phyloP scores from a whole-genome alignment of 2,329 filamentous ascomycete species.

The Sphaerulina vaccinii region DNA sequence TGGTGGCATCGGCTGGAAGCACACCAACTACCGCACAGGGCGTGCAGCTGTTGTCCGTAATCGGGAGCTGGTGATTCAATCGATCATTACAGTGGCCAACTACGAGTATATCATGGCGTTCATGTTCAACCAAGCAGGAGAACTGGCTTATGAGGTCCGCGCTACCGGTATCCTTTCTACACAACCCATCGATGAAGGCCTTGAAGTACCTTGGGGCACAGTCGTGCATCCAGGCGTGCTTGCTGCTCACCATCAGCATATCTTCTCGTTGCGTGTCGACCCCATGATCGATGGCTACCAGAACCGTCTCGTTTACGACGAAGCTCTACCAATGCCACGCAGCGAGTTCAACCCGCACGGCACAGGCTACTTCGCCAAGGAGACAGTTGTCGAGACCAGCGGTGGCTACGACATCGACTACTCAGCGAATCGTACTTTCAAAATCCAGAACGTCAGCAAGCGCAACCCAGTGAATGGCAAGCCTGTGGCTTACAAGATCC shows the following conservation, averaged over 20 bases:
- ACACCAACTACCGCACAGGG: slow-evolving; percentile 65
- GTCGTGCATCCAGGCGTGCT: slow-evolving; percentile 69
- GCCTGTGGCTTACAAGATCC: slow-evolving; percentile 52
- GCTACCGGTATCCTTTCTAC: slow-evolving; percentile 70
- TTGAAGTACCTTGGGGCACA: slow-evolving; percentile 65
- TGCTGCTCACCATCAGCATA: slow-evolving; percentile 71
- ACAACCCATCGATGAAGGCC: slow-evolving; percentile 64
- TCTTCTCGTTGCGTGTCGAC: slow-evolving; percentile 59
- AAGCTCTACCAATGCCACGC: slow-evolving; percentile 59
- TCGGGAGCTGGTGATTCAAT: slow-evolving; percentile 64
- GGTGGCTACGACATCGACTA: slow-evolving; percentile 52
- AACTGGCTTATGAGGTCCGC: slow-evolving; percentile 65
- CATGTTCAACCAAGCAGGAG: slow-evolving; percentile 67
- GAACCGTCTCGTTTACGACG: slow-evolving; percentile 51
- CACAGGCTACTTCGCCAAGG: slow-evolving; percentile 48
- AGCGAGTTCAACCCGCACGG: slow-evolving; percentile 57
- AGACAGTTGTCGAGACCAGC: slow-evolving; percentile 49
- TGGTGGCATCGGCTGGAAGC: slow-evolving; percentile 67
- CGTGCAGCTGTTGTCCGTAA: slow-evolving; percentile 60
- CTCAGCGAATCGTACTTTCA: slow-evolving; percentile 48
- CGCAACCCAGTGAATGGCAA: slow-evolving; percentile 50
- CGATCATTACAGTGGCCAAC: slow-evolving; percentile 66
- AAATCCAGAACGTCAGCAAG: slow-evolving; percentile 48
- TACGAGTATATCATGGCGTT: slow-evolving; percentile 69
- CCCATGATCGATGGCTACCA: slow-evolving; percentile 47